Base-by-base conservation (phyloP, 2,329 filamentous ascomycete genomes). In the Cryphonectria carpinicola region DNA sequence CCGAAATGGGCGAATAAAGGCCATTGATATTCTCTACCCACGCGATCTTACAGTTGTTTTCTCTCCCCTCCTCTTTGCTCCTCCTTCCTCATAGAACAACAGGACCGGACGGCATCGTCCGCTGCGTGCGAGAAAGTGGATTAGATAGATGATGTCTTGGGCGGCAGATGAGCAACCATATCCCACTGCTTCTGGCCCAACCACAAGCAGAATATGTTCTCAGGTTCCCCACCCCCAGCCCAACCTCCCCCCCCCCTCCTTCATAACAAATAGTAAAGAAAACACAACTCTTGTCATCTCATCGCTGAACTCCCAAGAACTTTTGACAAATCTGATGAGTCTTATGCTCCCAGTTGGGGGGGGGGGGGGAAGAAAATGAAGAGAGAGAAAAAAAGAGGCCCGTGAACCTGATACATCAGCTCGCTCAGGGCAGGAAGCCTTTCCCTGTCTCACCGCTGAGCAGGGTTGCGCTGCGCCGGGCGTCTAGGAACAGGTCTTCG, bases 401-500 rank as follows among this genome's bases (percentile, higher is more conserved):
- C 65, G 65, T 74, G 70, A 63, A 70, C 52, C n/a, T 70, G 61
- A 71, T 65, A 70, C 65, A 71, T 87, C 80, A 92, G 78, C 85
- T 84, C 75, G 52, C 71, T 87, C 80, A 92, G 78, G 85, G 85
- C 75, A 94, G 85, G 82, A 90, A 95, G 72, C 86, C 88, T 75
- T 84, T 85, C 75, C 87, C 89, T 69, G 87, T 87, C 81, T 90
- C 89, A 78, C 87, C 82, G 74, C 81, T 83, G 76, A 94, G 87
- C 75, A 95, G 87, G 73, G 86, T 83, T 73, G 93, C 93, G 80
- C 93, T 95, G 75, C 93, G 88, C 78, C 90, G 90, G 65, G 93
- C 92, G 81, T 96, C 93, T 75, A 95, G 88, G 84, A 96, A 95
- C 66, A 96, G 83, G 77, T 94, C 92, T 80, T 95, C 92, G 79